Base-by-base conservation (phyloP, 345 rosid genomes). In the Erysimum cheiranthoides region DNA sequence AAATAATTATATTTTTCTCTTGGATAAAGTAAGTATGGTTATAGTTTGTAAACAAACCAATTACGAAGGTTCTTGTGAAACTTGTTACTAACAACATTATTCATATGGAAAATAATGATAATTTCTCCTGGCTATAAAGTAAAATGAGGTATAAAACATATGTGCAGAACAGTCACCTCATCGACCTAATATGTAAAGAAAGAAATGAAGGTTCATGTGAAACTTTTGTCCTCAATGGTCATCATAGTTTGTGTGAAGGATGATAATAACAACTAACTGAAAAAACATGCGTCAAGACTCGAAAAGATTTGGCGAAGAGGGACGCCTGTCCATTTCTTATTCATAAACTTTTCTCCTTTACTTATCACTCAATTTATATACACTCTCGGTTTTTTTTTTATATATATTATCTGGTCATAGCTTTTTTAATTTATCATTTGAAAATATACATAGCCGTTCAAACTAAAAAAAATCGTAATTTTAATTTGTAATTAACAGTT, bases 261-360 rank as follows among this genome's bases (percentile, higher is more conserved):
- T 76, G 80, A 76, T 53, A 49, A 62, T 45, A 76, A 76, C 80
- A 69, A 62, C 64, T 69, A 69, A 76, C 75, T 70, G 40, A 68
- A 76, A 71, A 70, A 76, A 76, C 32, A 62, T 76, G 56, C 57
- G 7, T n/a, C 72, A 66, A 57, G 58, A 54, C 68, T 49, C 18
- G 7, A 28, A 60, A 70, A 62, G 66, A 76, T 76, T 76, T 70
- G 80, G 80, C 21, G 12, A 61, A 76, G 65, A 70, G 64, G 46
- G 79, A 69, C 75, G 35, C 71, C 7, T 76, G 80, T 70, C 75
- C 38, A 70, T 54, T 76, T 70, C 65, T 36, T 43, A 34, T 62
- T 53, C 71, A 62, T 58, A n/a, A 53, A 6, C 50, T 51, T 53
- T 62, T 61, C 32, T 2, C 21, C 56, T 68, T 68, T 40, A 32